Conservation (phyloP, 2,329 filamentous ascomycete genomes). For the Aspergillus ruber region DNA sequence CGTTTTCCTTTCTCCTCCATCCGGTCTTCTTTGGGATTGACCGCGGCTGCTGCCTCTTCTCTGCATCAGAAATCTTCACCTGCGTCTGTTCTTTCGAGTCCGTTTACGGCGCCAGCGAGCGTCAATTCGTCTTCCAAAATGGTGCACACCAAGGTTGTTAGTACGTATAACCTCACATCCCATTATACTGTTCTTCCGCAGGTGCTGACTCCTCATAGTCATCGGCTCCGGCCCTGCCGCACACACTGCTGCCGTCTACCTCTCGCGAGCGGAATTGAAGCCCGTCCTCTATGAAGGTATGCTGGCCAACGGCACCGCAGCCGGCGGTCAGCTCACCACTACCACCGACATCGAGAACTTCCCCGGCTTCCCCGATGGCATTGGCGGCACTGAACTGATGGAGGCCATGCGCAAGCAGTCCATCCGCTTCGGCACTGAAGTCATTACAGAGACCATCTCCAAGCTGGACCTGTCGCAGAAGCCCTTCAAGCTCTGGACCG, state of each 20-base stretch:
- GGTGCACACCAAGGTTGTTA: conserved; percentile 92
- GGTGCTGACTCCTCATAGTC: conserved; percentile 41
- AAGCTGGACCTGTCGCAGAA: conserved; percentile 76
- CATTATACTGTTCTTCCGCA: conserved; percentile 7
- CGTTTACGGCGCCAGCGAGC: conserved; percentile 34
- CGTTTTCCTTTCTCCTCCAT: conserved; percentile 57
- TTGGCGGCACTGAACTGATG: conserved; percentile 86
- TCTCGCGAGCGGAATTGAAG: conserved; percentile 87
- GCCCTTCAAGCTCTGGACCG: conserved; percentile 90
- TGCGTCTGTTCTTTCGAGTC: conserved; percentile 26
- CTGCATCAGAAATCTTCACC: conserved; percentile 54
- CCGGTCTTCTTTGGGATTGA: conserved; percentile 65
- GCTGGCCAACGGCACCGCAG: conserved; percentile 92
- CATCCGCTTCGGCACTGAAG: conserved; percentile 82
- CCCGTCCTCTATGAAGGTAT: conserved; percentile 97
- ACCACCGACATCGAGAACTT: conserved; percentile 99
- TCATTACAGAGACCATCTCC: conserved; percentile 86
- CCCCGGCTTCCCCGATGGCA: conserved; percentile 84
- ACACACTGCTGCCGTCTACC: conserved; percentile 95
- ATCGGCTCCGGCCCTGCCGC: conserved; percentile 94
- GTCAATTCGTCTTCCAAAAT: conserved; percentile 44
- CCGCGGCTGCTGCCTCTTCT: conserved; percentile 65
- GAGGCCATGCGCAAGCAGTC: conserved; percentile 92
- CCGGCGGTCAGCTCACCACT: conserved; percentile 93
- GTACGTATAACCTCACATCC: conserved; percentile 47